phyloP scores from a whole-genome alignment of 352 stramenopile species.

The Pythium dissotocum region DNA sequence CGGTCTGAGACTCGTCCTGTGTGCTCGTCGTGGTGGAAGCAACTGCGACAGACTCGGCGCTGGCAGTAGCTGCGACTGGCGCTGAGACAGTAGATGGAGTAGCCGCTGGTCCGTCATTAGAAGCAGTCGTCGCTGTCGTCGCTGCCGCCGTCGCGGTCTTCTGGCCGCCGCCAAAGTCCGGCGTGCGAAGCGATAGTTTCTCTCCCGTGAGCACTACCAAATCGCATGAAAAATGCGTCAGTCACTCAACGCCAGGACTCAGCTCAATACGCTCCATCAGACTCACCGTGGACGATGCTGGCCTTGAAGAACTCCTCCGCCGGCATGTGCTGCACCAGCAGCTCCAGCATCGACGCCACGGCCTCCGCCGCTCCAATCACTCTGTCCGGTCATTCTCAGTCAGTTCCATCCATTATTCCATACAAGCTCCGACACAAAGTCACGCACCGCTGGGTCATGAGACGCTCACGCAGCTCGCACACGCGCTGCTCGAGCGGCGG shows the following conservation, averaged over 20 bases:
- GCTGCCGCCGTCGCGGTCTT: neutral
- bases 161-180: constrained; percentile 32
- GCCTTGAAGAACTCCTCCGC: constrained; percentile 66
- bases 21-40: neutral
- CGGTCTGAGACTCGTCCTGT: neutral
- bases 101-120: neutral
- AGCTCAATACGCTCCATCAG: neutral
- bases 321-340: constrained; percentile 44
- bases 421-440: neutral
- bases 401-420: neutral
- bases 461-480: constrained; percentile 43
- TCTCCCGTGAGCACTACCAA: constrained; percentile 46
- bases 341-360: constrained; percentile 43
- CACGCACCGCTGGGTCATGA: constrained; percentile 58
- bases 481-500: constrained; percentile 45
- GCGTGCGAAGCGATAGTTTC: constrained; percentile 33
- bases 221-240: constrained; percentile 8
- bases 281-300: constrained; percentile 54
- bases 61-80: neutral
- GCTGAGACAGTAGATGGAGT: neutral
- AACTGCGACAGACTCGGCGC: neutral
- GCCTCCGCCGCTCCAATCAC: constrained; percentile 45
- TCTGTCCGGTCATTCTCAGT: constrained; percentile 24
- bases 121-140: neutral
- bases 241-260: neutral